Conservation (phyloP, 2,329 filamentous ascomycete genomes). For the Phaeoacremonium minimum region DNA sequence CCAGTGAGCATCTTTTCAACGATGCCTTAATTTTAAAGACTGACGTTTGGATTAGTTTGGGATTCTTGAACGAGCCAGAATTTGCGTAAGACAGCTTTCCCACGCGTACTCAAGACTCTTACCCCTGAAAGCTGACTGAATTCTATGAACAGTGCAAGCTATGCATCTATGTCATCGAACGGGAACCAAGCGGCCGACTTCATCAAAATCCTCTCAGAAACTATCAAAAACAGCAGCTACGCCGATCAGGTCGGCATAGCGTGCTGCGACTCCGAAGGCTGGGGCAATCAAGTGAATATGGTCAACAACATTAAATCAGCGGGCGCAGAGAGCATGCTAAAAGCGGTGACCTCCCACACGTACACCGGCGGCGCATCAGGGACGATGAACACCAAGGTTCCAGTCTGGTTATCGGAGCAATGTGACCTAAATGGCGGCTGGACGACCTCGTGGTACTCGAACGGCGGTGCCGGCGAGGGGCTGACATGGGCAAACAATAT, state of each 20-base stretch:
- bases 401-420: conserved; percentile 47
- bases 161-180: conserved; percentile 25
- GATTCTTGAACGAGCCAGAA: conserved; percentile 11
- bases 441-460: conserved; percentile 40
- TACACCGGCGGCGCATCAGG: conserved; percentile 23
- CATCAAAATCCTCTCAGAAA: conserved; percentile 32
- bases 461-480: conserved; percentile 43
- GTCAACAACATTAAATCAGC: conserved; percentile 18
- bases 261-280: conserved; percentile 30
- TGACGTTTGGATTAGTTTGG: conserved; percentile 2
- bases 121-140: too few species aligned
- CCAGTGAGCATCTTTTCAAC: conserved; percentile 1
- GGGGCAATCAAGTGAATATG: conserved; percentile 22
- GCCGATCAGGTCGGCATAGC: conserved; percentile 3
- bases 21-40: too few species aligned
- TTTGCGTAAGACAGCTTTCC: conserved; percentile 4
- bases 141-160: conserved; percentile 13
- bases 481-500: conserved; percentile 53
- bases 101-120: too few species aligned
- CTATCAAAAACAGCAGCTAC: conserved; percentile 21
- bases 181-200: conserved; percentile 32
- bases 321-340: conserved; percentile 13
- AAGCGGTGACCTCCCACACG: conserved; percentile 17
- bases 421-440: conserved; percentile 38
- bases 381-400: conserved; percentile 18